Percentiles rank a stretch among this genome's conserved stretches.
These are phyloP conservation scores for Paralagenidium karlingii DNA, from an alignment of 352 stramenopile genomes.

Conservation along the genomic window DNA sequence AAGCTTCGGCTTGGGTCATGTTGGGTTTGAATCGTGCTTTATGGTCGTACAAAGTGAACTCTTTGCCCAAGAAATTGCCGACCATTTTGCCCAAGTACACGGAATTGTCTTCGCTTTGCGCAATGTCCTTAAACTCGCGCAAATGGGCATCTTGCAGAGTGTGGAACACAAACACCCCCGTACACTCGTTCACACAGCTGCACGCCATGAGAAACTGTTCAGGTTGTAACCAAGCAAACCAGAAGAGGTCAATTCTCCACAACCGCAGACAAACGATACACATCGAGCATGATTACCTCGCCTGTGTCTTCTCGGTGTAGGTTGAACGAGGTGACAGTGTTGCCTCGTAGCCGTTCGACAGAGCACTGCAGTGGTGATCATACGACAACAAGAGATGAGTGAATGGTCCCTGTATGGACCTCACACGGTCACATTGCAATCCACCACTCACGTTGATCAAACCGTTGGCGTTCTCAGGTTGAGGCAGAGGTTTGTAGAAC, in stretches of 20 bases:
- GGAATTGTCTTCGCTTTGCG: constrained; percentile 57
- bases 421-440: neutral
- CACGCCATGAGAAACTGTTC: constrained; percentile 39
- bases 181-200: constrained; percentile 54
- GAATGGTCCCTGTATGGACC: neutral
- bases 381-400: too few relatives aligned
- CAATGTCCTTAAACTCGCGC: constrained; percentile 54
- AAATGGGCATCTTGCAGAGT: constrained; percentile 67
- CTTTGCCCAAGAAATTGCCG: constrained; percentile 71
- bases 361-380: constrained; percentile 36
- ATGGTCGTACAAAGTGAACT: constrained; percentile 78
- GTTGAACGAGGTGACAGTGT: constrained; percentile 77
- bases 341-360: constrained; percentile 49
- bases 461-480: constrained; percentile 1
- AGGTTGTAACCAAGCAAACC: too few relatives aligned
- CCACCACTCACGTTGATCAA: neutral
- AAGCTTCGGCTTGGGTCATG: too few relatives aligned
- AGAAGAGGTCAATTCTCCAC: too few relatives aligned
- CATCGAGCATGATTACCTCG: too few relatives aligned
- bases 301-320: constrained; percentile 73
- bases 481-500: constrained; percentile 35
- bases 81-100: constrained; percentile 70
- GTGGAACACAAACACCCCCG: constrained; percentile 70
- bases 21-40: constrained; percentile 38
- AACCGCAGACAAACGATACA: constrained; percentile 16